Evolutionary conservation across 2,329 filamentous ascomycete genomes (phyloP), one percentile per base, ranked within the genome.

Genomic region (Chaetothyriales sp.): DNA sequence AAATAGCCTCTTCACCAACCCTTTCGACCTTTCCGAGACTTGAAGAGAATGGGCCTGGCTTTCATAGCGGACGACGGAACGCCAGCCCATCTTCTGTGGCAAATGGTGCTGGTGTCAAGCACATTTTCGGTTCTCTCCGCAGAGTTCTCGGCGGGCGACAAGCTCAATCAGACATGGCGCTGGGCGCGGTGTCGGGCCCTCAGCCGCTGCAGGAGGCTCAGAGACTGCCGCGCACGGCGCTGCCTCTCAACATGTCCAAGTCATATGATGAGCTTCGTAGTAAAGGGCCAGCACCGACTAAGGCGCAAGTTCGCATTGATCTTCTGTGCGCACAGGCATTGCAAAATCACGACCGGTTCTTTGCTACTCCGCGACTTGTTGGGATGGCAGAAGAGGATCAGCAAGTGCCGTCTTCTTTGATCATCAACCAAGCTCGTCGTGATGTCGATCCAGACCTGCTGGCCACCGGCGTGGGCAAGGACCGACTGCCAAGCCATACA

Each of bases 51-150:
- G 33, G 10, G 13, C 46, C 46, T 18, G 20, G 25, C 18, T 18
- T 28, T 9, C 46, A 28, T 33, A 18, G 15, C 9, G 28, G 62
- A 63, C 18, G 57, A 61, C 5, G 61, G 58, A 8, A 56, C 59
- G 48, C 51, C 57, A 18, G 60, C 54, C 8, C 29, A 55, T 15
- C 62, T 65, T 54, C 62, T 63, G 37, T 64, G 63, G 6, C 10
- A 15, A 56, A 61, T 43, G 46, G 66, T 50, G 83, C 85, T 29
- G 87, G 86, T 2, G 86, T 95, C 76, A 89, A 83, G 66, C 92
- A 82, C 60, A 77, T 97, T 0, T 76, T 98, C 48, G 86, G 89
- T 5, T 90, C 86, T 56, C 86, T 97, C 40, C 84, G 89, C 18
- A 81, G 88, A 56, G 89, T 83, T 5, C 67, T 95, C 47, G 87